phyloP scores from a whole-genome alignment of 2,329 filamentous ascomycete species.

The Fonsecaea pedrosoi region DNA sequence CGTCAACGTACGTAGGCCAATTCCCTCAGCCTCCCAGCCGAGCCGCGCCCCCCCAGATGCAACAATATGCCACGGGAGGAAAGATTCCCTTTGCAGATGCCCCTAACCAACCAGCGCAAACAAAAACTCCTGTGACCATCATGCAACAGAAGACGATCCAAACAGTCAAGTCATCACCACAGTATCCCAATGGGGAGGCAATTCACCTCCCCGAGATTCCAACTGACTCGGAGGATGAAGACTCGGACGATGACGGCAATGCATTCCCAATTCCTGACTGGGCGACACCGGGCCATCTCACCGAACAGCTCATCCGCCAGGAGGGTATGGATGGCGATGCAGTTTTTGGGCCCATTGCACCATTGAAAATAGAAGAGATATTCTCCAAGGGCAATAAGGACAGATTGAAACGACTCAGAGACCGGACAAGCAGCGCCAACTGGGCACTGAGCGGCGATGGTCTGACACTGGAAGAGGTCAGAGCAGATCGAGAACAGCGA shows the following conservation, averaged over 20 bases:
- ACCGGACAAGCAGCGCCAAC: constrained; percentile 90
- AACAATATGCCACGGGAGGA: constrained; percentile 79
- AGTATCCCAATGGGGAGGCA: constrained; percentile 85
- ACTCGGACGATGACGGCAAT: constrained; percentile 64
- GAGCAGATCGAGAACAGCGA: constrained; percentile 77
- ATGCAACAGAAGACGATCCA: constrained; percentile 41
- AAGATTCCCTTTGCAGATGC: constrained; percentile 86
- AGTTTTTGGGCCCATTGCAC: constrained; percentile 87
- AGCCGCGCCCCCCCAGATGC: constrained; percentile 78
- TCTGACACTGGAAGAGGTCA: constrained; percentile 86
- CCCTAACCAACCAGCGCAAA: constrained; percentile 66
- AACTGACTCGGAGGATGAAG: constrained; percentile 90
- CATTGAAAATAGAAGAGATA: constrained; percentile 94
- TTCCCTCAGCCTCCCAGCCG: constrained; percentile 70
- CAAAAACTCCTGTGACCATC: constrained; percentile 44
- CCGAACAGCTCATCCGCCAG: constrained; percentile 76
- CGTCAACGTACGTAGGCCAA: constrained; percentile 66
- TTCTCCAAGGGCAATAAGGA: constrained; percentile 85
- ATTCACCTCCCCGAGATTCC: constrained; percentile 95
- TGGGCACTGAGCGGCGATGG: constrained; percentile 80
- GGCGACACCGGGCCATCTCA: constrained; percentile 86
- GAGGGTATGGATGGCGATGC: constrained; percentile 81
- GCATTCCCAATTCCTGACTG: constrained; percentile 75
- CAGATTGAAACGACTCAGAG: constrained; percentile 83
- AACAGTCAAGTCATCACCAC: constrained; percentile 66